A percentile compares a stretch with the other conserved stretches of the same genome.
Conservation (phyloP, 495 filamentous ascomycete genomes). For the Lophiotrema nucula region DNA sequence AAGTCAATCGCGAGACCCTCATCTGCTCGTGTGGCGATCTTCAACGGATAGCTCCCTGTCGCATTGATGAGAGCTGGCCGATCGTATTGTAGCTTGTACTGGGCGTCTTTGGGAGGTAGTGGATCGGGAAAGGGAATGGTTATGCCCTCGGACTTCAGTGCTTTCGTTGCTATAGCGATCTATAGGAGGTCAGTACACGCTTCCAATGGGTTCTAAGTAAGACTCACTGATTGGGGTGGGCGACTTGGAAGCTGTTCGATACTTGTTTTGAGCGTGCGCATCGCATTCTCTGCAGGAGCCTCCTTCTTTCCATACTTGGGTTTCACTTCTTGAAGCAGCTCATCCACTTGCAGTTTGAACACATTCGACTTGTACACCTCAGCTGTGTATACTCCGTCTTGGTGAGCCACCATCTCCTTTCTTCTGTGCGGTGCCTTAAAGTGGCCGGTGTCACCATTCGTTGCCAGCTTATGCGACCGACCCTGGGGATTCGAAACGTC, state of each 20-base stretch:
- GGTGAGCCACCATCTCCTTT: not conserved
- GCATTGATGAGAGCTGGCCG: conserved; percentile 80
- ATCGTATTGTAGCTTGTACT: conserved; percentile 76
- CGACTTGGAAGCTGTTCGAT: conserved; percentile 68
- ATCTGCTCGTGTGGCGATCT: conserved; percentile 64
- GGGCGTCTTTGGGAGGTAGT: conserved; percentile 65
- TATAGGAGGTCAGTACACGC: conserved; percentile 35
- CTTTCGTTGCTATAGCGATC: conserved; percentile 65
- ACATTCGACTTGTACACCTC: conserved; percentile 62
- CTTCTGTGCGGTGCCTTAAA: not conserved
- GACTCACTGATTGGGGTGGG: conserved; percentile 55
- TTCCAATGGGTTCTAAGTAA: not conserved
- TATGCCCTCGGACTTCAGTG: conserved; percentile 65
- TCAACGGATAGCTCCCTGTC: conserved; percentile 80
- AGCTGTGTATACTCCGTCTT: conserved; percentile 34
- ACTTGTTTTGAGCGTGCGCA: conserved; percentile 69
- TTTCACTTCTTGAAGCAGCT: conserved; percentile 68
- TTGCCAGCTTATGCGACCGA: too few species aligned
- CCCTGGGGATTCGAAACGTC: not conserved
- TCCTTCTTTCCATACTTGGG: conserved; percentile 67
- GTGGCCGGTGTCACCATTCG: too few species aligned
- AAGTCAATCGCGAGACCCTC: conserved; percentile 67
- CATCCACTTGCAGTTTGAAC: conserved; percentile 86
- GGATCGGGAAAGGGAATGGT: conserved; percentile 79
- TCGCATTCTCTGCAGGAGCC: conserved; percentile 60